Percentiles rank a stretch among this genome's conserved stretches.
phyloP scores from a whole-genome alignment of 306 rosid species.

The Trichosanthes truncata region DNA sequence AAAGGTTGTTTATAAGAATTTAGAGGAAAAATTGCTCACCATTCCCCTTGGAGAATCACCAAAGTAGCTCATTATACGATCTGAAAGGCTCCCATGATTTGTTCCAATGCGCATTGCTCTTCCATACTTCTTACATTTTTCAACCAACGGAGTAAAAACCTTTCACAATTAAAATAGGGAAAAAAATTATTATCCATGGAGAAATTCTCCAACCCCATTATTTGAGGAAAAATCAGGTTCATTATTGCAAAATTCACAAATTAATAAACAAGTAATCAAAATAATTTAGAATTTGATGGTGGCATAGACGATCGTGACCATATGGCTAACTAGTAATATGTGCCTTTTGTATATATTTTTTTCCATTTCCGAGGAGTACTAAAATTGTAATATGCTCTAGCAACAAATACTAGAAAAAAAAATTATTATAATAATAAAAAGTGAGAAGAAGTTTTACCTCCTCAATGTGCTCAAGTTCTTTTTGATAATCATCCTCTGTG shows the following conservation, averaged over 20 bases:
- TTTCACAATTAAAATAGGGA: conserved; percentile 14
- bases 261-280: background rate
- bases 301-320: background rate
- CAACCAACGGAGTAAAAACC: conserved; percentile 95
- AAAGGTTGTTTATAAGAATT: conserved; percentile 8
- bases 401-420: background rate
- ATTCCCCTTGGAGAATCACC: conserved; percentile 99
- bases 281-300: background rate
- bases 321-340: background rate
- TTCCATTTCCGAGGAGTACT: background rate
- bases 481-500: conserved; percentile 86
- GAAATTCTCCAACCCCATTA: background rate
- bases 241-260: background rate
- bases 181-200: background rate
- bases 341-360: background rate
- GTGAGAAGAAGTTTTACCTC: conserved; percentile 35
- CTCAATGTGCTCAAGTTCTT: conserved; percentile 97
- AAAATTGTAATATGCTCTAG: background rate
- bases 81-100: conserved; percentile 98
- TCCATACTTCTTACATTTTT: conserved; percentile 93
- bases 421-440: background rate
- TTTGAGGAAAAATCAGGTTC: background rate
- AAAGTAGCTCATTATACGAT: conserved; percentile 98
- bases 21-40: conserved; percentile 38
- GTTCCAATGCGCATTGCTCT: conserved; percentile 99